Base-by-base conservation (phyloP, 2,329 filamentous ascomycete genomes). In the Aspergillus thermomutatus region DNA sequence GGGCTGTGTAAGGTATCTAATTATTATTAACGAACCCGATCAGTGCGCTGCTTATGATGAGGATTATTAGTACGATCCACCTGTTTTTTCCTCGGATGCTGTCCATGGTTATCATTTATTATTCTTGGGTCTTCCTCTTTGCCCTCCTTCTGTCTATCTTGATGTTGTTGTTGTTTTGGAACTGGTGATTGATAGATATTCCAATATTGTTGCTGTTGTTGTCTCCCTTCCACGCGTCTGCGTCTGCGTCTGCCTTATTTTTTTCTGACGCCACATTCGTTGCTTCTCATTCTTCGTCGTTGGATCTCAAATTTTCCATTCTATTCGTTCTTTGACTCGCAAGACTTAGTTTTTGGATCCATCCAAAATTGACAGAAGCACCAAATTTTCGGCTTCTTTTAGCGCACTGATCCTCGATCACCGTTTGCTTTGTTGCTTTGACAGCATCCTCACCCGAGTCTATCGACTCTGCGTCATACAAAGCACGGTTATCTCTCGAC, bases 301-400 rank as follows among this genome's bases (percentile, higher is more conserved):
- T 23, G 41, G 3, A 11, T 45, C 41, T 10, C 9, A 45, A 23
- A 45, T 23, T 23, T 37, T 37, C 14, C 41, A 23, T 23, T 49
- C 23, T 17, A 21, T 43, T 40, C 26, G 10, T 45, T 41, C 34
- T 52, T 52, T 52, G 14, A 37, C 17, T 27, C 19, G 25, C 40
- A 26, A 41, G 17, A 21, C 27, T 43, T 43, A 19, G 10, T 52
- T 50, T 50, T 45, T 52, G 34, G 50, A 43, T 34, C 34, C 17
- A 46, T 52, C 50, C 37, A 52, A 52, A 52, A n/a, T 37, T n/a
- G 17, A 25, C 49, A 31, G 3, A 37, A 37, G 49, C 49, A 37
- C 43, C 43, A 14, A 17, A 45, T 52, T 37, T 17, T 26, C 37
- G 50, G 50, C n/a, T 43, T 37, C 31, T 28, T 26, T 37, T 46